Base-by-base conservation (phyloP, 257 asterid species). In the Solanum phureja region DNA sequence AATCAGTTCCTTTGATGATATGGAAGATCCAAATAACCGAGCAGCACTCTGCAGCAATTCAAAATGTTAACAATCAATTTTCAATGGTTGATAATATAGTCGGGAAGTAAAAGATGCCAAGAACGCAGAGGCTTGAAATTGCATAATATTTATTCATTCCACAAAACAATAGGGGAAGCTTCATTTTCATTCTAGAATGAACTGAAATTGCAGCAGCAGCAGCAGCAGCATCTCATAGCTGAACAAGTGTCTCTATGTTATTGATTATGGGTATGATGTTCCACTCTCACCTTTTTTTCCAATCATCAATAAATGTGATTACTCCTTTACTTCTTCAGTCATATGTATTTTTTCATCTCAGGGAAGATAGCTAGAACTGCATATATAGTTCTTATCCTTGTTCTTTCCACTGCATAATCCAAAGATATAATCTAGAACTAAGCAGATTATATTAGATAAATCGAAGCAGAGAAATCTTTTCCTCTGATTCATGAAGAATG, bases 1-100 rank as follows among this genome's bases (percentile, higher is more conserved):
- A 87, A 97, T 95, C 46, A 97, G 92, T 87, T 95, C 95, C 88
- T 89, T 92, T 84, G 98, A 92, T 76, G 98, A 92, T 88, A 97
- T 93, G 86, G 95, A 92, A 87, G 98, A 97, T 89, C 99, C 99
- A 88, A 94, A 97, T 89, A 95, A 92, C 90, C 98, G 98, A 91
- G 99, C 96, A 89, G 98, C 98, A 93, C 98, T 93, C 99, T 95
- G 96, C 68, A 90, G 92, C 85, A 87, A 74, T 86, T 21, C 72
- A 71, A 72, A 86, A 92, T 87, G 87, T 9, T 52, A 74, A 75
- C 87, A 52, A 14, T 84, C 35, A 49, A 68, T 64, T 77, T 64
- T 58, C 24, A 46, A 33, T 3, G 24, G 31, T 42, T 81, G 38
- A 42, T 82, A 64, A 8, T 12, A 82, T 79, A 11, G 49, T 4